phyloP scores from a whole-genome alignment of 1,139 yeast species.

The Candida sp. region DNA sequence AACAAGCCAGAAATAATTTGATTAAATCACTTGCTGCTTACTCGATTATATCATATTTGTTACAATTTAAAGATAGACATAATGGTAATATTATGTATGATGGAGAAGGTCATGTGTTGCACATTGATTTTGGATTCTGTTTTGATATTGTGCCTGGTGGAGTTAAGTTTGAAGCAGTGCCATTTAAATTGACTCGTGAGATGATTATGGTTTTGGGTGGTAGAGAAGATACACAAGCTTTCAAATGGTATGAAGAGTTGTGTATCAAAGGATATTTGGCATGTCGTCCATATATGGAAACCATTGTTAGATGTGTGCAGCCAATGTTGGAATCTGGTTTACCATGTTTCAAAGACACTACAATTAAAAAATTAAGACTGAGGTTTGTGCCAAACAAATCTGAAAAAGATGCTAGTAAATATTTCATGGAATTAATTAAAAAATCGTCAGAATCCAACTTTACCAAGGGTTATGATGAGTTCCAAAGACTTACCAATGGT shows the following conservation, averaged over 20 bases:
- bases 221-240: conserved; percentile 77
- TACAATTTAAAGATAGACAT: conserved; percentile 97
- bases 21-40: conserved; percentile 95
- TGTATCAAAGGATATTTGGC: conserved; percentile 92
- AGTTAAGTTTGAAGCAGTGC: conserved; percentile 95
- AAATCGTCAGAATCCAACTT: conserved; percentile 85
- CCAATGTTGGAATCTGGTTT: conserved; percentile 97
- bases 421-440: conserved; percentile 71
- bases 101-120: conserved; percentile 89
- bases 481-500: conserved; percentile 94
- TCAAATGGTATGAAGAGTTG: conserved; percentile 90
- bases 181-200: conserved; percentile 93
- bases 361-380: conserved; percentile 71
- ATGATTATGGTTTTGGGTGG: conserved; percentile 98
- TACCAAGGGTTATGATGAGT: conserved; percentile 96
- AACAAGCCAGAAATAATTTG: conserved; percentile 87
- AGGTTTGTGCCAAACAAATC: conserved; percentile 80
- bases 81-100: conserved; percentile 99
- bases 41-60: conserved; percentile 84
- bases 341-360: conserved; percentile 89
- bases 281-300: conserved; percentile 85
- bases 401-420: conserved; percentile 82
- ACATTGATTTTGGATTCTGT: conserved; percentile 97
- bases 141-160: conserved; percentile 99
- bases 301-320: conserved; percentile 76